Evolutionary conservation across 2,329 filamentous ascomycete genomes (phyloP).

Genomic region (Fusarium brevicatenulatum): DNA sequence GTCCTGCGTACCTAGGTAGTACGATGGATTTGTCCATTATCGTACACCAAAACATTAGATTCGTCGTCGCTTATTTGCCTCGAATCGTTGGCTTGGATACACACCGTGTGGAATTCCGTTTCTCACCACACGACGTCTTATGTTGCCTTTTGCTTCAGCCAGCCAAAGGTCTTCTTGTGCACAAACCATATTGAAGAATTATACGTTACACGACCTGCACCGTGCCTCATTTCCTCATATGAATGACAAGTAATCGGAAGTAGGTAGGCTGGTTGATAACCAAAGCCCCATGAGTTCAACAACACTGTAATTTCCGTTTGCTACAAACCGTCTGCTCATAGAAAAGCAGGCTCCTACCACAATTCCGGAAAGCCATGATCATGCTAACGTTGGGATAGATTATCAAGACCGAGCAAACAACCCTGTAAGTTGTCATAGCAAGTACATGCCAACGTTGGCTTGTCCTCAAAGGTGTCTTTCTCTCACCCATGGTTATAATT

Average conservation of each 20-base stretch:
- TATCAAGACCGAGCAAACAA: background rate
- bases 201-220: background rate
- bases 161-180: background rate
- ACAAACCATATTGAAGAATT: background rate
- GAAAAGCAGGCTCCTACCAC: background rate
- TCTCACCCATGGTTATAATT: background rate
- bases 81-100: background rate
- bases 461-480: background rate
- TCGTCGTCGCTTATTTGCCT: background rate
- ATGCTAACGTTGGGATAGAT: background rate
- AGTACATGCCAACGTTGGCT: background rate
- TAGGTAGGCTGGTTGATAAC: background rate
- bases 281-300: background rate
- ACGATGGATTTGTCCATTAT: background rate
- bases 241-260: background rate
- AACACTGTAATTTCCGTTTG: background rate
- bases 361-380: background rate
- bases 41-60: background rate
- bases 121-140: background rate
- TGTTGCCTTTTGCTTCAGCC: background rate
- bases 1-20: background rate
- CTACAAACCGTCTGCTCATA: background rate
- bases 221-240: background rate
- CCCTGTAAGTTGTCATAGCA: background rate
- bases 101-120: background rate